Evolutionary conservation across 202 grass and related monocot species (phyloP).

Genomic region (Carex arenaria): DNA sequence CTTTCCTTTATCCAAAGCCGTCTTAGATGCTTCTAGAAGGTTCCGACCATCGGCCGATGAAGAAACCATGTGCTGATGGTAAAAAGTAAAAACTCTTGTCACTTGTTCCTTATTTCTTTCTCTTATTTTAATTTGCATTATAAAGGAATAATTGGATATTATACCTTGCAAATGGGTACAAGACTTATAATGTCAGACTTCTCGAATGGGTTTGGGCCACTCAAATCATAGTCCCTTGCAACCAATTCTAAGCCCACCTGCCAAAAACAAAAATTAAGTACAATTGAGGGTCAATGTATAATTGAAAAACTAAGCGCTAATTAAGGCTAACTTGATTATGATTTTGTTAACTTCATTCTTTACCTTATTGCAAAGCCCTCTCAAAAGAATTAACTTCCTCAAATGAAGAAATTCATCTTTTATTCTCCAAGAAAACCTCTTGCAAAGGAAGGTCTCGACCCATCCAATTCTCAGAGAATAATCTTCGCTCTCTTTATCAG

Average conservation of each 20-base stretch:
- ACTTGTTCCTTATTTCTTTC: background rate
- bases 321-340: background rate
- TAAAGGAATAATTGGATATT: background rate
- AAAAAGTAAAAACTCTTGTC: constrained; percentile 9
- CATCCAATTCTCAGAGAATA: constrained; percentile 61
- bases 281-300: background rate
- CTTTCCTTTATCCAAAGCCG: constrained; percentile 98
- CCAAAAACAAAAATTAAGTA: constrained; percentile 21
- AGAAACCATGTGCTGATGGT: constrained; percentile 75
- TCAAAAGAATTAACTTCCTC: constrained; percentile 80
- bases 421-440: constrained; percentile 80
- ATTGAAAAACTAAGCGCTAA: background rate
- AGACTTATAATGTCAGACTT: constrained; percentile 92
- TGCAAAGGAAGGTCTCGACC: constrained; percentile 75
- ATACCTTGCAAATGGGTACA: constrained; percentile 97
- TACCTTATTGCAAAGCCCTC: constrained; percentile 97
- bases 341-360: background rate
- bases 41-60: constrained; percentile 86
- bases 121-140: background rate
- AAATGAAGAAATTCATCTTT: constrained; percentile 84
- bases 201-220: constrained; percentile 78
- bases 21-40: constrained; percentile 95
- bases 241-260: constrained; percentile 95
- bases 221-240: constrained; percentile 96
- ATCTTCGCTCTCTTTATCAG: constrained; percentile 36